Conservation (phyloP, 192 early-diverging fungal genomes). For the Spizellomyces punctatus region DNA sequence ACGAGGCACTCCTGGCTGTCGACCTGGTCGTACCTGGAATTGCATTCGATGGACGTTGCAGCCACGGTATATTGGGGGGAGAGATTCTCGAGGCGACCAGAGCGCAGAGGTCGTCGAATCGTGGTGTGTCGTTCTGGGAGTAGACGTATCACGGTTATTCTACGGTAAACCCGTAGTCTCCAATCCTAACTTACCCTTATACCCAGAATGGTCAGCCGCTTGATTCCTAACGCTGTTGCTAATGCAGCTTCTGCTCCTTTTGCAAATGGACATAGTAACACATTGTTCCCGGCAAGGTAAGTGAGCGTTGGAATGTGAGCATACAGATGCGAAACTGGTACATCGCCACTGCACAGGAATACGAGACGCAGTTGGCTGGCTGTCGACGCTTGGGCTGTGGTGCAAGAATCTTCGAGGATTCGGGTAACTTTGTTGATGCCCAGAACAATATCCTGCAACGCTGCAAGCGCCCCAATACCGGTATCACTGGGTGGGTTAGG, state of each 20-base stretch:
- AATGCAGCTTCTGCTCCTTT: conserved; percentile 29
- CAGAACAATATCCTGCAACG: conserved; percentile 5
- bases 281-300: conserved; percentile 13
- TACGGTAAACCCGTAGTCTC: not conserved
- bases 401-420: not conserved
- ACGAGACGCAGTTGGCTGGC: conserved; percentile 12
- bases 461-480: not conserved
- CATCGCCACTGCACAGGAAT: conserved; percentile 36
- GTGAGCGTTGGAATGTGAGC: conserved; percentile 38
- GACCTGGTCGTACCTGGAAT: not conserved
- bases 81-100: conserved; percentile 18
- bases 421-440: conserved; percentile 20
- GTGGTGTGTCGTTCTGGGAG: conserved; percentile 9
- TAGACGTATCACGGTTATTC: not conserved
- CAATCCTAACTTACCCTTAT: conserved; percentile 25
- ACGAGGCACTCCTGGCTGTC: too few relatives aligned
- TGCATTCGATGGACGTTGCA: conserved; percentile 8
- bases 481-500: not conserved
- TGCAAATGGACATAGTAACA: conserved; percentile 29
- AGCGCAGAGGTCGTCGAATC: conserved; percentile 9
- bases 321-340: conserved; percentile 27
- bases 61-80: conserved; percentile 22
- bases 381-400: not conserved
- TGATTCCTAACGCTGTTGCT: conserved; percentile 25
- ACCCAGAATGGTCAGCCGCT: conserved; percentile 27